Evolutionary conservation across 2,329 filamentous ascomycete species (phyloP), one percentile per base, ranked within the genome.

Genomic region (Mollisia scopiformis): DNA sequence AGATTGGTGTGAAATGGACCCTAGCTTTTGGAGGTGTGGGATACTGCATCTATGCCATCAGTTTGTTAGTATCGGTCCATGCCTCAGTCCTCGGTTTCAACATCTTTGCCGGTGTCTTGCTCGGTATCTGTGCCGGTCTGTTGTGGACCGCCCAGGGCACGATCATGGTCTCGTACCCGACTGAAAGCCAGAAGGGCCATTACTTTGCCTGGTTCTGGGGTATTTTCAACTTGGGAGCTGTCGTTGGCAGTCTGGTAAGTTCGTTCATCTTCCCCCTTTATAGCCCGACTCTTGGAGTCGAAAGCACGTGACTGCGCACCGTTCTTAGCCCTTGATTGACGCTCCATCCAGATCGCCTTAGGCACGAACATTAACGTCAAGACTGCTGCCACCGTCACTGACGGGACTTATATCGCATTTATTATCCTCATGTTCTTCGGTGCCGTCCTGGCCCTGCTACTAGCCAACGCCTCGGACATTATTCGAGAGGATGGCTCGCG

Each of bases 171-270:
- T 88, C 90, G 41, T 97, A 97, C 75, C 93, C 93, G 1, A 81
- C 84, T 21, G 93, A 97, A 77, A 76, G 85, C 33, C 85, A 86
- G 66, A 97, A 97, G 81, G 93, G 93, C 47, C 88, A 88, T 62
- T 97, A 93, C 75, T 96, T 97, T 74, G 90, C 90, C 62, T 88
- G 87, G 79, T 97, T 97, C 78, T 97, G 93, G 93, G 88, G 93
- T 75, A 96, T 97, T 71, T 97, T 97, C 83, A 97, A 97, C 77
- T 76, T 93, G 61, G 93, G 93, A 69, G 93, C 88, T 70, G 93
- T 97, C 63, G 92, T 97, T 75, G 93, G 93, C 64, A 87, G 88
- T 71, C 76, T 88, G 69, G 78, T 82, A 72, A 69, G 78, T 73
- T n/a, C n/a, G n/a, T n/a, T n/a, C n/a, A n/a, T n/a, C n/a, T 31